Percentiles rank a stretch among this genome's conserved stretches.
phyloP scores from a whole-genome alignment of 768 basidiomycete genomes.

The Psilocybe cyanescens region DNA sequence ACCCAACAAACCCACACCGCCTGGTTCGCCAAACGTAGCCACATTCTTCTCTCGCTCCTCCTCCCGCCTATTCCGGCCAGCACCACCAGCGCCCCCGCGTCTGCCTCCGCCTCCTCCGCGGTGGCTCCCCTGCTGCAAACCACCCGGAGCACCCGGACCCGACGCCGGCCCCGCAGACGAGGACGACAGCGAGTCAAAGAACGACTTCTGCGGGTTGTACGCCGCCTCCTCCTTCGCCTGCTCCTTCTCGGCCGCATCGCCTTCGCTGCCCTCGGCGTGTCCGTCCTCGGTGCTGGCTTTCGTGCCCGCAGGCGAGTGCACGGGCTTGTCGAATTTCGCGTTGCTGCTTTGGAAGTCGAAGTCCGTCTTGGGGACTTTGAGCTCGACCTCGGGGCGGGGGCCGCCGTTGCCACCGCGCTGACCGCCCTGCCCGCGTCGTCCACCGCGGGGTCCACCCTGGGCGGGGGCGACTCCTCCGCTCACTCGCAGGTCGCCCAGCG shows the following conservation, averaged over 20 bases:
- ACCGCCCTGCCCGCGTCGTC: constrained; percentile 29
- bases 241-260: constrained; percentile 24
- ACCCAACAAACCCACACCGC: constrained; percentile 76
- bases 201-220: constrained; percentile 79
- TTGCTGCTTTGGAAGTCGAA: constrained; percentile 84
- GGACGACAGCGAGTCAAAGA: constrained; percentile 75
- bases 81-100: constrained; percentile 46
- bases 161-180: constrained; percentile 29
- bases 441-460: constrained; percentile 26
- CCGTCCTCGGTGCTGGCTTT: constrained; percentile 27
- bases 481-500: constrained; percentile 55
- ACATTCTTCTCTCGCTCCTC: constrained; percentile 86
- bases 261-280: constrained; percentile 27
- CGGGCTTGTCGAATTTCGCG: constrained; percentile 78
- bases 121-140: constrained; percentile 9
- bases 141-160: constrained; percentile 39
- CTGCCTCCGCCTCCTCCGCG: constrained; percentile 40
- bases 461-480: constrained; percentile 22
- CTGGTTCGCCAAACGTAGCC: constrained; percentile 87
- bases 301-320: constrained; percentile 32
- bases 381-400: constrained; percentile 25
- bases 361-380: constrained; percentile 77
- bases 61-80: constrained; percentile 72
- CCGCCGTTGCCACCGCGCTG: constrained; percentile 25
- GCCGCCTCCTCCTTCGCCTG: constrained; percentile 46